phyloP scores from a whole-genome alignment of 1,284 basidiomycete genomes.

The Exobasidium rhododendri region DNA sequence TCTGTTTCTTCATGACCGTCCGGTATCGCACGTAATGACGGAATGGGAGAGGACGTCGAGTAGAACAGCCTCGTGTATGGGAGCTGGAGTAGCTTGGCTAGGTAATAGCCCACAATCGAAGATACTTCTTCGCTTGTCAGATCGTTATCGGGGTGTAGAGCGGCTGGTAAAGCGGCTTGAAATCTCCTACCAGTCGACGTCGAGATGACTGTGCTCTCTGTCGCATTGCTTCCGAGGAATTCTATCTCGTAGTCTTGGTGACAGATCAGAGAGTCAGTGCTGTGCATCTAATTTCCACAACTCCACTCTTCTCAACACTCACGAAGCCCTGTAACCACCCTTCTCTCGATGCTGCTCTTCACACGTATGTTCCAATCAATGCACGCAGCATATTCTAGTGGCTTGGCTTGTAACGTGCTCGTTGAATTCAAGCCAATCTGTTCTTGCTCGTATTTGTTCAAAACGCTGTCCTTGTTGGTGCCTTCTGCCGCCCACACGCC shows the following conservation, averaged over 20 bases:
- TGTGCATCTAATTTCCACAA: neutral
- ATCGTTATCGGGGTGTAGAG: neutral
- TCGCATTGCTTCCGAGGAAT: neutral
- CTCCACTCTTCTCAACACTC: neutral
- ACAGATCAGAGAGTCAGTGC: neutral
- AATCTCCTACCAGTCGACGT: neutral
- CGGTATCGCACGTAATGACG: neutral
- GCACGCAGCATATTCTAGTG: conserved; percentile 8
- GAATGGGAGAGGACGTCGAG: neutral
- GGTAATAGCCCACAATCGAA: neutral
- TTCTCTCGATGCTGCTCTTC: neutral
- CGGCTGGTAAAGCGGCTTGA: neutral
- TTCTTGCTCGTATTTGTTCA: neutral
- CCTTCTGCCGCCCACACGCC: neutral
- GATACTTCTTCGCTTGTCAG: neutral
- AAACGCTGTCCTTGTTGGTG: neutral
- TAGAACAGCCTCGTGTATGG: neutral
- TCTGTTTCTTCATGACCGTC: neutral
- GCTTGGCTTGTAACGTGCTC: neutral
- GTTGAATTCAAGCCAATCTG: neutral
- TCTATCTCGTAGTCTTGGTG: neutral
- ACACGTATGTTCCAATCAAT: conserved; percentile 10
- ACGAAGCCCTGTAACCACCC: neutral
- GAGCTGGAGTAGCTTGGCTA: conserved; percentile 7
- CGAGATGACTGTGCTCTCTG: neutral